These are phyloP conservation scores for Excoecaria agallocha DNA, from an alignment of 345 rosid species.

Conservation along the genomic window DNA sequence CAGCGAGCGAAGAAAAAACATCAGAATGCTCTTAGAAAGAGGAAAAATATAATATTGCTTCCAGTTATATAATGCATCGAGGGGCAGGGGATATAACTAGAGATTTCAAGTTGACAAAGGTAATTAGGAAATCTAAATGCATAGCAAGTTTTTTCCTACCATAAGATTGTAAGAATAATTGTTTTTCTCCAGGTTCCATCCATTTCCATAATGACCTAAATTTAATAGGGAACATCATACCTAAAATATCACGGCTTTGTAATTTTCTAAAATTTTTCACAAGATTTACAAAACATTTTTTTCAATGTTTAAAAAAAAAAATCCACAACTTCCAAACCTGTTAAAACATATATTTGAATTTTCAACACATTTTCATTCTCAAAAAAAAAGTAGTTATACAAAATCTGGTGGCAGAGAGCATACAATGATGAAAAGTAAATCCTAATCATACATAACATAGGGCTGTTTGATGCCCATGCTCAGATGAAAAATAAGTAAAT, in stretches of 20 bases:
- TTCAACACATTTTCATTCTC: not conserved
- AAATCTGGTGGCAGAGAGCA: not conserved
- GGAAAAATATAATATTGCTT: not conserved
- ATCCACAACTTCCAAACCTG: not conserved
- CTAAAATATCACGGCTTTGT: not conserved
- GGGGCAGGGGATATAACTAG: not conserved
- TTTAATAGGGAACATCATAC: not conserved
- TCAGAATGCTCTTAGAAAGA: not conserved
- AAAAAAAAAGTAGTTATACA: not conserved
- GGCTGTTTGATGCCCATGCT: not conserved
- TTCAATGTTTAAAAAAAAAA: too few species aligned
- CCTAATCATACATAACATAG: not conserved
- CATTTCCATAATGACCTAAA: slow-evolving; percentile 1
- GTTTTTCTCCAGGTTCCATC: not conserved
- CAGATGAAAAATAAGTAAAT: too few species aligned
- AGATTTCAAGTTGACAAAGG: not conserved
- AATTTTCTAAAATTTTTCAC: not conserved
- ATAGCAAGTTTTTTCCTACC: not conserved
- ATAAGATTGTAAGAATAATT: not conserved
- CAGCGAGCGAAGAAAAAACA: not conserved
- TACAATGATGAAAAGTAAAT: not conserved
- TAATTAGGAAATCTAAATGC: not conserved
- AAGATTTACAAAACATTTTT: too few species aligned
- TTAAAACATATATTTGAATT: not conserved
- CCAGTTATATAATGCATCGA: not conserved